phyloP scores from a whole-genome alignment of 345 rosid species.

The Gossypium australe region DNA sequence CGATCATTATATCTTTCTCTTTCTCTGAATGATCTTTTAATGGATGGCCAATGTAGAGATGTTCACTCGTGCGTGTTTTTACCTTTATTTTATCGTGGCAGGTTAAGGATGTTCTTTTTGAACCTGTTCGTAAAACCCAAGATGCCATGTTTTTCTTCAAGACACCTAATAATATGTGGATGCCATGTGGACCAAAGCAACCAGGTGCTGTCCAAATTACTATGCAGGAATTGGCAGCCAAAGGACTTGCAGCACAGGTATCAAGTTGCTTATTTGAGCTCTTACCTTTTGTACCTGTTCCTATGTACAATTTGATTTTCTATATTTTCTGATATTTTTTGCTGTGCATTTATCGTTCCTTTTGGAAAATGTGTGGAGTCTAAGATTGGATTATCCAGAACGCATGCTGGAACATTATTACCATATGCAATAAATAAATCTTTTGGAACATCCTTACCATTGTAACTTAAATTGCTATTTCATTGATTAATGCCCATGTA shows the following conservation, averaged over 20 bases:
- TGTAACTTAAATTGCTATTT: neutral
- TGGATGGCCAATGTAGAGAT: neutral
- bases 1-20: neutral
- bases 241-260: slow-evolving; percentile 62
- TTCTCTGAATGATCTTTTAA: neutral
- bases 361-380: neutral
- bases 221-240: slow-evolving; percentile 65
- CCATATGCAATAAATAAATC: neutral
- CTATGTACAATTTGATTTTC: neutral
- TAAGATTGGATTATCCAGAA: neutral
- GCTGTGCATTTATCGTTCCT: neutral
- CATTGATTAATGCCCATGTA: slow-evolving; percentile 21
- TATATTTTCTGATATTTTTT: neutral
- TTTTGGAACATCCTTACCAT: neutral
- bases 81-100: slow-evolving; percentile 13
- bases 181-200: slow-evolving; percentile 78
- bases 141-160: slow-evolving; percentile 70
- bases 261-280: neutral
- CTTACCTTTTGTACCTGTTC: neutral
- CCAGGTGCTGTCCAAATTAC: slow-evolving; percentile 54
- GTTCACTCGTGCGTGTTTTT: neutral
- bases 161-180: slow-evolving; percentile 49
- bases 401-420: neutral
- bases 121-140: slow-evolving; percentile 79
- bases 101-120: slow-evolving; percentile 82